Base-by-base conservation (phyloP, 1,284 basidiomycete genomes). In the Spongiforma sp. region DNA sequence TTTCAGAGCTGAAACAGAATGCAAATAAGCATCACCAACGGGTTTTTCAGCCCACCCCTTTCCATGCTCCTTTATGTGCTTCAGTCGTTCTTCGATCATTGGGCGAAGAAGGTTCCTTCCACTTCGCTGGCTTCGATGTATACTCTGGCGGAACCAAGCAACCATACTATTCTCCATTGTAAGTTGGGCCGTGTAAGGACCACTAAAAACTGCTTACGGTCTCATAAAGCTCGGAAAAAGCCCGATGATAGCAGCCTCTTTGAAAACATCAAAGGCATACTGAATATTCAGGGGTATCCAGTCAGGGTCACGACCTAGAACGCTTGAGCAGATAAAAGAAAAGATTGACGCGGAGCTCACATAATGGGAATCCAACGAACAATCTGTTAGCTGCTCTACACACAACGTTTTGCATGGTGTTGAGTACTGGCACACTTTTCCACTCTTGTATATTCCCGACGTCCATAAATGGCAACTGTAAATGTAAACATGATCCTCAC, bases 41-140 rank as follows among this genome's bases (percentile, higher is more conserved):
- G 80, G 79, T 65, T 76, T 80, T 33, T 76, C 78, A 7, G 73
- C 62, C 76, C 77, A 82, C 52, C 78, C 74, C 4, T 74, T 69
- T 2, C 80, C 81, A 53, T 75, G 68, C 59, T 79, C 74, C 17
- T 70, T 67, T 57, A 77, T 64, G 37, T 68, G 69, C 9, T 69
- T 68, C 30, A 73, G 62, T 5, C 80, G 79, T 58, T 81, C 77
- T 19, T 77, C 70, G 17, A 82, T 75, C 17, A 80, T 57, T 4
- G 79, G 76, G 12, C 43, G 60, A 15, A 82, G 54, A 61, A 78
- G 33, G 17, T 56, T 56, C 54, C 36, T 17, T 17, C 6, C 54
- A 37, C 54, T 21, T 24, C 37, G 10, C 30, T 21, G 17, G 34
- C 24, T 14, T 7, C 5, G n/a, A n/a, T n/a, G n/a, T n/a, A n/a